These are phyloP conservation scores for Amesomyces nigricolor DNA, from an alignment of 2,329 filamentous ascomycete species.

Conservation along the genomic window DNA sequence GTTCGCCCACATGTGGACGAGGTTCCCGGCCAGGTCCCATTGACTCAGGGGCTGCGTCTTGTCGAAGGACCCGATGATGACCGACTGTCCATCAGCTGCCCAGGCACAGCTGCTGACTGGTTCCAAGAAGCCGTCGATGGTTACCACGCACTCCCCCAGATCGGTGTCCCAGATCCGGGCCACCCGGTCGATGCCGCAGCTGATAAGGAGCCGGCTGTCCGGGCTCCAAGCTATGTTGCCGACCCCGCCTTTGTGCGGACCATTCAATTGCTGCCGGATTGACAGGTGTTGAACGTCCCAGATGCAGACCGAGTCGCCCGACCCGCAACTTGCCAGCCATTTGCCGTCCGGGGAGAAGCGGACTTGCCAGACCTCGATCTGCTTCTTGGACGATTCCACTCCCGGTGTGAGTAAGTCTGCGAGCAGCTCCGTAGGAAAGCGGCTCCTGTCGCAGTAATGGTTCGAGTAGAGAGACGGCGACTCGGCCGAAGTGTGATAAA, in stretches of 20 bases:
- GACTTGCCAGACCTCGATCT: constrained; percentile 85
- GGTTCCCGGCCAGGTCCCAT: constrained; percentile 61
- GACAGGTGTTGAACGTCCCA: constrained; percentile 72
- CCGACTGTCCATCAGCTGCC: constrained; percentile 69
- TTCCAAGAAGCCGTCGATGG: constrained; percentile 67
- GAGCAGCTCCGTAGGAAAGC: constrained; percentile 70
- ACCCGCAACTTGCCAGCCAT: constrained; percentile 75
- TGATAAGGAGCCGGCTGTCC: constrained; percentile 79
- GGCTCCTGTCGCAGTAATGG: constrained; percentile 71
- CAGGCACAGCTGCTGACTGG: constrained; percentile 88
- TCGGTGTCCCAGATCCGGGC: constrained; percentile 70
- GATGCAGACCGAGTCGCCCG: constrained; percentile 68
- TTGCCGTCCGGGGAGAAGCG: constrained; percentile 84
- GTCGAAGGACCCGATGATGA: constrained; percentile 75
- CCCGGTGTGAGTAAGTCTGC: constrained; percentile 52
- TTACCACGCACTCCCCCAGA: constrained; percentile 57
- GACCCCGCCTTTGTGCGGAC: constrained; percentile 61
- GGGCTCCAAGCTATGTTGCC: constrained; percentile 87
- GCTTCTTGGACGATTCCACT: constrained; percentile 48
- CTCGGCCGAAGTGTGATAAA: constrained; percentile 77
- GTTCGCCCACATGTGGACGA: constrained; percentile 60
- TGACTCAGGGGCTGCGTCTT: constrained; percentile 60
- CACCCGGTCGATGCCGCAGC: constrained; percentile 68
- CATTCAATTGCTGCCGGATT: constrained; percentile 55
- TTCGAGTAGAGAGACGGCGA: constrained; percentile 85